Evolutionary conservation across 2,329 filamentous ascomycete species (phyloP), one percentile per base, ranked within the genome.

Genomic region (Pezicula radicicola): DNA sequence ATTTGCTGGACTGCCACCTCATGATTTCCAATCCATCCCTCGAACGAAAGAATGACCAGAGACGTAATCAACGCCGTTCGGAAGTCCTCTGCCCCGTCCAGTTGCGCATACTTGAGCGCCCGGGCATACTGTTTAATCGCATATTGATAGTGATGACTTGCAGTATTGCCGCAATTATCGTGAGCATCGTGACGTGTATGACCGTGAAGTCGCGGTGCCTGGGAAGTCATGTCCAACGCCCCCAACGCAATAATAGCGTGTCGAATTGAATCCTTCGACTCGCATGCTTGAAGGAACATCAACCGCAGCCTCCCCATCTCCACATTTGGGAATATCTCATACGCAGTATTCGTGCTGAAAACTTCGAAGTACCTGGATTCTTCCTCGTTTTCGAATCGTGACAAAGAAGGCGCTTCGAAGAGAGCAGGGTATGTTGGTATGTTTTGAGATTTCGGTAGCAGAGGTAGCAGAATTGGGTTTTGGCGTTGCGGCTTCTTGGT

Each of bases 231-330:
- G 65, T 86, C 85, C 40, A 87, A 69, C 3, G 82, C 81, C 12
- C 81, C 83, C 6, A 87, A 70, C 7, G 84, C 84, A 25, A 85
- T 74, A 16, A 86, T 80, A 15, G 83, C 80, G 62, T 85, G 80
- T 13, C 79, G 78, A 53, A 87, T 80, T 30, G 83, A 74, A 15
- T 75, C 68, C 58, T 84, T 79, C 2, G 74, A 71, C 54, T 85
- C 80, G 48, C 80, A 85, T 63, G 83, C 80, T 57, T 81, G 78
- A 16, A 86, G 64, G 6, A 87, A 50, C 25, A 55, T 52, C 40
- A 41, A 16, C 21, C 50, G 47, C 27, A 50, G 30, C 39, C 25
- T 50, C 19, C 43, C 53, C 37, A 46, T 46, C 19, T 52, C 47
- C 10, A 55, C 33, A 42, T 51, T 51, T 30, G 50, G 50, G 18